Base-by-base conservation (phyloP, 2,329 filamentous ascomycete genomes). In the Taxawa tesnikishii region DNA sequence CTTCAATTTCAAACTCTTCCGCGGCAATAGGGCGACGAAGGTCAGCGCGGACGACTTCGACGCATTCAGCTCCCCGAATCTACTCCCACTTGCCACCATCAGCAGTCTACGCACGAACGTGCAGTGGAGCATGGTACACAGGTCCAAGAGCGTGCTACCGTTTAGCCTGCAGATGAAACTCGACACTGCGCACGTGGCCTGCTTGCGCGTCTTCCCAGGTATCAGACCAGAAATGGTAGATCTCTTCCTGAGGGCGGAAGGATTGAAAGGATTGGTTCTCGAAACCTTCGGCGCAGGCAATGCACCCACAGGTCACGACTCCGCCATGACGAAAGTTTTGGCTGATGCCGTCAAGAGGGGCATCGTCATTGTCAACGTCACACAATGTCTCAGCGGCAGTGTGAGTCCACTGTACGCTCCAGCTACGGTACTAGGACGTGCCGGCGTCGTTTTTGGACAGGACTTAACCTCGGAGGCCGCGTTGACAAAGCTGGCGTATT, bases 221-320 rank as follows among this genome's bases (percentile, higher is more conserved):
- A 92, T 94, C 59, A 82, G 82, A 54, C 81, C 85, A n/a, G 79
- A 85, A 50, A 92, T 94, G 82, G 70, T 94, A 18, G 83, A 90
- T 50, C 79, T 81, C 1, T 83, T 94, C 11, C 65, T 94, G 38
- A 70, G 70, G 27, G 63, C 85, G 18, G 75, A 83, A n/a, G 75
- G 75, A 28, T 67, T 94, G 10, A 74, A 76, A 29, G 87, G 87
- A 2, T 67, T 94, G 30, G 76, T 94, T 24, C 70, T 94, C 26
- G 85, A 94, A 59, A 94, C 85, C 0, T 94, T 94, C 54, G 87
- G 87, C 38, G 85, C 90, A 53, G 87, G 87, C 35, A 94, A 94
- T 57, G 81, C 87, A 8, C 87, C 87, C 3, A 80, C 79, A 24
- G 84, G 83, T 17, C 69, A 77, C 29, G 82, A 90, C 50, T 82